Base-by-base conservation (phyloP, 2,329 filamentous ascomycete species). In the Xylariomycetidae sp. region DNA sequence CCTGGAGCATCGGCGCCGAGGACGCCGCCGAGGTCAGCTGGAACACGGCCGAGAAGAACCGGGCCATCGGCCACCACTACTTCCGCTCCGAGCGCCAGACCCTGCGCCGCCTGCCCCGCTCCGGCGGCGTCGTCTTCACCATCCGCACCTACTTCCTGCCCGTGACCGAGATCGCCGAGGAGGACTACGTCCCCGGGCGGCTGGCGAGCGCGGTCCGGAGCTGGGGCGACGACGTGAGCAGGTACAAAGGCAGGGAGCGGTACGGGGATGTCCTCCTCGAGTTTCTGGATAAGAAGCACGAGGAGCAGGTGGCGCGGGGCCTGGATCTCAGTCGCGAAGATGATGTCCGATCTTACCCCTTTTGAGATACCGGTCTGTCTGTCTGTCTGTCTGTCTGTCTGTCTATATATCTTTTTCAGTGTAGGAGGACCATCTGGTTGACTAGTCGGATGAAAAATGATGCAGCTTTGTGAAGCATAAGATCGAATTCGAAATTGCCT, bases 141-240 rank as follows among this genome's bases (percentile, higher is more conserved):
- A 87, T 90, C 31, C 67, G 85, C 10, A 90, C 85, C 1, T 90
- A 90, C 56, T 88, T 90, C 50, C 74, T 80, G 38, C 83, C 82
- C 0, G 61, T 90, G 18, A 80, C 70, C 0, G 77, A 81, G 12
- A 73, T 90, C 37, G 78, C 63, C 0, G 57, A 76, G 54, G 85
- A 90, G 61, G 75, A 80, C 13, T 85, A 85, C 54, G 85, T 94
- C 1, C 86, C 87, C 0, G 86, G 87, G 0, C 61, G 87, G 20
- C 57, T 94, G 50, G 87, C 87, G 3, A 86, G 82, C 47, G 86
- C 85, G 5, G 64, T 94, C 4, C 67, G 87, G 25, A 90, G 85
- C 56, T 92, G 87, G 87, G 85, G 82, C 1, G 77, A 82, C 27
- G 80, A 88, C 61, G 85, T 92, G 6, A 73, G 74, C 12, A 65